phyloP scores from a whole-genome alignment of 441 rosid species.

The Dalechampia spathulata region DNA sequence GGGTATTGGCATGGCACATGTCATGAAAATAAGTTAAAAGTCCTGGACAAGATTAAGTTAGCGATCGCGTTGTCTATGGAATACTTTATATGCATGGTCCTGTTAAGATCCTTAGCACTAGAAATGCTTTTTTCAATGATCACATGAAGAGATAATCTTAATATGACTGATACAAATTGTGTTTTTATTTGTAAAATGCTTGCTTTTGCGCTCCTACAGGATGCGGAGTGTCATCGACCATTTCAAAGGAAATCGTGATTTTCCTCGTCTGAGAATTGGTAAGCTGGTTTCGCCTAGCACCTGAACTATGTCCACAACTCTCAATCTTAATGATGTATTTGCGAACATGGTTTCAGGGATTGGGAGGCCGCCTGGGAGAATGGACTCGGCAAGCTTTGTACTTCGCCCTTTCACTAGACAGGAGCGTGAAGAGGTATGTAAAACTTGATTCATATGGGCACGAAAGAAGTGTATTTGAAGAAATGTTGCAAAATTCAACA shows the following conservation, averaged over 20 bases:
- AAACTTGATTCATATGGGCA: not conserved
- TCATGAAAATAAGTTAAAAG: too few species aligned
- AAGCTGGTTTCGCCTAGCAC: slow-evolving; percentile 11
- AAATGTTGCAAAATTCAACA: not conserved
- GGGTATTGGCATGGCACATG: too few species aligned
- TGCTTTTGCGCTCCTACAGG: slow-evolving; percentile 30
- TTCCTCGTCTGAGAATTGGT: slow-evolving; percentile 96
- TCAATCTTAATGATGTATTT: too few species aligned
- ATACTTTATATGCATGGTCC: too few species aligned
- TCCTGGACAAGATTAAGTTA: too few species aligned
- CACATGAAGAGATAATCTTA: too few species aligned
- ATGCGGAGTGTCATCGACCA: slow-evolving; percentile 84
- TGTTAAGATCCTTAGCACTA: too few species aligned
- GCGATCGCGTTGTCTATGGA: too few species aligned
- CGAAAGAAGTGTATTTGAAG: not conserved
- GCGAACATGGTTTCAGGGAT: slow-evolving; percentile 37
- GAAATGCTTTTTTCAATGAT: too few species aligned
- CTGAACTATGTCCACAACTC: too few species aligned
- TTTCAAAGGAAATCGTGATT: slow-evolving; percentile 81
- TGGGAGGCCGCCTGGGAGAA: slow-evolving; percentile 96
- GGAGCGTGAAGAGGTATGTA: slow-evolving; percentile 67
- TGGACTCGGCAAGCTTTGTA: slow-evolving; percentile 65
- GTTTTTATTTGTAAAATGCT: too few species aligned
- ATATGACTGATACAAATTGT: too few species aligned
- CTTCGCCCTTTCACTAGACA: slow-evolving; percentile 63